Percentiles rank a stretch among this genome's conserved stretches.
Evolutionary conservation across 768 basidiomycete species (phyloP).

Genomic region (Dacryopinax spathularia): DNA sequence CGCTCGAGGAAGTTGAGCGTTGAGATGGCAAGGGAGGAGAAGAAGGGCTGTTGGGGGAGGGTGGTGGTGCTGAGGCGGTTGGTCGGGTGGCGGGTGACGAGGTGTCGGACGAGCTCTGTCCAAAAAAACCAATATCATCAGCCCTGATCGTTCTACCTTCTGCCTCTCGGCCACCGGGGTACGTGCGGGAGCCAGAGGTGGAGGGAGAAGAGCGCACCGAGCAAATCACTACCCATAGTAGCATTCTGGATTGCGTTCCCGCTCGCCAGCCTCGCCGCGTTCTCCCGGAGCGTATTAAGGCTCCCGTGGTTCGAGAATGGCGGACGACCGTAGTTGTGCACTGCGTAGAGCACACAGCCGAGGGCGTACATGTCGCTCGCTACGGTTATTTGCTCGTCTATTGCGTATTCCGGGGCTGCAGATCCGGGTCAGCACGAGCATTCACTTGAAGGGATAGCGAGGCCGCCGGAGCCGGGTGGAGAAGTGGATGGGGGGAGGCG

Average conservation of each 20-base stretch:
- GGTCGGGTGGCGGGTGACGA: constrained; percentile 66
- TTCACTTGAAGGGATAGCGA: too few relatives aligned
- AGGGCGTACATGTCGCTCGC: constrained; percentile 89
- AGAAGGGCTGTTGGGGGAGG: constrained; percentile 76
- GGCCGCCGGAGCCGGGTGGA: too few relatives aligned
- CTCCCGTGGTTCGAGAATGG: constrained; percentile 79
- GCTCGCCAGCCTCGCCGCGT: constrained; percentile 39
- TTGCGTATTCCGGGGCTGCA: constrained; percentile 81
- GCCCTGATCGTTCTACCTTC: too few relatives aligned
- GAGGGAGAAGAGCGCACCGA: constrained; percentile 32
- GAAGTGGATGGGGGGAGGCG: too few relatives aligned
- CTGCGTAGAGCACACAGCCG: constrained; percentile 80
- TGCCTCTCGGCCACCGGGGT: too few relatives aligned
- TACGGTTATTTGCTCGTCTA: constrained; percentile 75
- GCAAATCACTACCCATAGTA: constrained; percentile 55
- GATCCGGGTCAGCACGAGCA: neutral
- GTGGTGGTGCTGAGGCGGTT: constrained; percentile 63
- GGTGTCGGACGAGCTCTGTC: constrained; percentile 58
- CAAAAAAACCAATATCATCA: too few relatives aligned
- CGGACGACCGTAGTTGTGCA: constrained; percentile 73
- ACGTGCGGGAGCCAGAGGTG: too few relatives aligned
- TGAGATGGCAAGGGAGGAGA: constrained; percentile 88
- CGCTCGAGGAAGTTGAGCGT: constrained; percentile 93
- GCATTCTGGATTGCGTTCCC: constrained; percentile 38
- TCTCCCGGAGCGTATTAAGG: constrained; percentile 50